These are phyloP conservation scores for Litchi chinensis DNA, from an alignment of 345 rosid genomes.

Conservation along the genomic window DNA sequence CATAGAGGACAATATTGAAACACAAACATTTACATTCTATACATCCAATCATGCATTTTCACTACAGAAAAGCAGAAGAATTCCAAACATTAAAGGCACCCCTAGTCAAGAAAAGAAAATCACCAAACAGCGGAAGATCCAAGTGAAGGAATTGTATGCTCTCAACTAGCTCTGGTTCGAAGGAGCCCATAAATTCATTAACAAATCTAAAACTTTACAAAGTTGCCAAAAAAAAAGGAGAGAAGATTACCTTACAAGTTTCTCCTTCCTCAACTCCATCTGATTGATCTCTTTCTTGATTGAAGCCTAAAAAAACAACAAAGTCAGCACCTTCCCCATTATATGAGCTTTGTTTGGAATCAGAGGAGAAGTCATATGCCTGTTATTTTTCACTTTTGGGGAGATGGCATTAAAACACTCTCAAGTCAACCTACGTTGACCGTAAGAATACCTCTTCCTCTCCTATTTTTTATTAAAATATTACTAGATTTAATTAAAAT, in stretches of 20 bases:
- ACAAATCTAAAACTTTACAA: constrained; percentile 1
- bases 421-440: too few species aligned
- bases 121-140: neutral
- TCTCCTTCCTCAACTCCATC: constrained; percentile 65
- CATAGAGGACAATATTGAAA: neutral
- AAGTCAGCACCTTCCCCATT: too few species aligned
- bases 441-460: too few species aligned
- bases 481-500: too few species aligned
- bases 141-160: neutral
- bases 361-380: too few species aligned
- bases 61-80: neutral
- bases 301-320: neutral
- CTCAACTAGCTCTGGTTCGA: neutral
- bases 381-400: too few species aligned
- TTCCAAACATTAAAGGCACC: neutral
- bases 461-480: too few species aligned
- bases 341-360: too few species aligned
- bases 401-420: too few species aligned
- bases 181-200: neutral
- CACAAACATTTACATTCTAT: neutral
- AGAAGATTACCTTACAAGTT: constrained; percentile 51
- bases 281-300: neutral
- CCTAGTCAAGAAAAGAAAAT: neutral
- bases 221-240: neutral
- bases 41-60: neutral